A percentile compares a stretch with the other conserved stretches of the same genome.
Conservation (phyloP, 768 basidiomycete genomes). For the Russula sp. region DNA sequence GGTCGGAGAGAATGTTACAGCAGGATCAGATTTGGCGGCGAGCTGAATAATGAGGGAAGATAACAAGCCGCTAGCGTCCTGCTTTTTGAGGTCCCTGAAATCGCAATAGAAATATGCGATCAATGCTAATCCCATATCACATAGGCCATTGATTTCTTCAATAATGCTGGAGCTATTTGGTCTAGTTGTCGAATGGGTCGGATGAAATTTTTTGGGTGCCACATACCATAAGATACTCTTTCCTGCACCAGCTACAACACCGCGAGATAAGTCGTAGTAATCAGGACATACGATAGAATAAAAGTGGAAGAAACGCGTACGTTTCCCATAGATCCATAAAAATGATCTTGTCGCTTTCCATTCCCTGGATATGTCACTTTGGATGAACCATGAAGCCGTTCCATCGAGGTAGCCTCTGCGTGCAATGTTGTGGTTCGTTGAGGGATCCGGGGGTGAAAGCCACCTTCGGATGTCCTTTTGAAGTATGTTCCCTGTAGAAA, state of each 20-base stretch:
- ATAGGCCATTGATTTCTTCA: not conserved
- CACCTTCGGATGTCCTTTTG: not conserved
- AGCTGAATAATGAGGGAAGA: not conserved
- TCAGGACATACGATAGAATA: too few relatives aligned
- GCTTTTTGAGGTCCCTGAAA: not conserved
- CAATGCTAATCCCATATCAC: not conserved
- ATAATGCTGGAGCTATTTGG: conserved; percentile 1
- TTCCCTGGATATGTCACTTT: not conserved
- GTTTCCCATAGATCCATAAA: conserved; percentile 2
- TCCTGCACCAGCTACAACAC: not conserved
- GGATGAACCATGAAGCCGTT: not conserved
- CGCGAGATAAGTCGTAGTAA: too few relatives aligned
- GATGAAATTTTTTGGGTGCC: not conserved
- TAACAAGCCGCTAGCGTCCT: not conserved
- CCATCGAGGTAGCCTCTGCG: not conserved
- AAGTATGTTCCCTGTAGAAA: not conserved
- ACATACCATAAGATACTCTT: conserved; percentile 6
- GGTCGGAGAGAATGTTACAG: not conserved
- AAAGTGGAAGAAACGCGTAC: too few relatives aligned
- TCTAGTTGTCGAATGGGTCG: not conserved
- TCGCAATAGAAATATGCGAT: conserved; percentile 5
- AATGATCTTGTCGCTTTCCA: not conserved
- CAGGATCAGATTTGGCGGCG: not conserved
- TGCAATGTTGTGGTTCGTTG: conserved; percentile 4
- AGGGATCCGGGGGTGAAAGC: conserved; percentile 1